Percentiles rank a stretch among this genome's conserved stretches.
Evolutionary conservation across 768 basidiomycete genomes (phyloP).

Genomic region (Podaxis sp.): DNA sequence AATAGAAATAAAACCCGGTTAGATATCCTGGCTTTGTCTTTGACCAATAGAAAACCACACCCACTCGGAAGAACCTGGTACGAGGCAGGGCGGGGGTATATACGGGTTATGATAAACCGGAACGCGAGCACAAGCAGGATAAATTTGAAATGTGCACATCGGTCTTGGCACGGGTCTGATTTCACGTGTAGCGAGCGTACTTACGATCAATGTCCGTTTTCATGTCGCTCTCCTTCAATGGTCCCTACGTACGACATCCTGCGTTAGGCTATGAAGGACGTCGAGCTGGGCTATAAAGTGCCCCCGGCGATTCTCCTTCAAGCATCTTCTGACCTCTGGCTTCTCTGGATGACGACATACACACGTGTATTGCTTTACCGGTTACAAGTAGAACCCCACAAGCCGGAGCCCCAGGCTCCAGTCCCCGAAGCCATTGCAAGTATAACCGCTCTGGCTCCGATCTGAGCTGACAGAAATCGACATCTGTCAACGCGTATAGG

Average conservation of each 20-base stretch:
- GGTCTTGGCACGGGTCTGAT: background rate
- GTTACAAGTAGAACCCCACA: background rate
- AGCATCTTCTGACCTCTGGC: background rate
- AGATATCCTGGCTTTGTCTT: no score
- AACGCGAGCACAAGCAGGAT: background rate
- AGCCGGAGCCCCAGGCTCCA: background rate
- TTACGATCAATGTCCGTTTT: constrained; percentile 10
- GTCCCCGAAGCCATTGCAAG: background rate
- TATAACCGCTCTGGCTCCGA: background rate
- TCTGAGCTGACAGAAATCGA: no score
- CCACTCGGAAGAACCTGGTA: background rate
- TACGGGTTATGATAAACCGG: constrained; percentile 1
- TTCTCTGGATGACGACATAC: background rate
- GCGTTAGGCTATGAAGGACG: background rate
- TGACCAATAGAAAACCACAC: no score
- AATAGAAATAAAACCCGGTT: no score
- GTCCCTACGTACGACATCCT: background rate
- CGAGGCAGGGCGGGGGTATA: background rate
- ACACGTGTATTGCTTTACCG: background rate
- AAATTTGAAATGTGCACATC: background rate
- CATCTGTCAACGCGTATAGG: background rate
- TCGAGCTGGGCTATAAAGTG: background rate
- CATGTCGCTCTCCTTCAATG: no score
- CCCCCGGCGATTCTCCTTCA: background rate
- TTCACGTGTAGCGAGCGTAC: constrained; percentile 4